Evolutionary conservation across 177 flowering plant species (phyloP).

Genomic region (Vitis hybrid): DNA sequence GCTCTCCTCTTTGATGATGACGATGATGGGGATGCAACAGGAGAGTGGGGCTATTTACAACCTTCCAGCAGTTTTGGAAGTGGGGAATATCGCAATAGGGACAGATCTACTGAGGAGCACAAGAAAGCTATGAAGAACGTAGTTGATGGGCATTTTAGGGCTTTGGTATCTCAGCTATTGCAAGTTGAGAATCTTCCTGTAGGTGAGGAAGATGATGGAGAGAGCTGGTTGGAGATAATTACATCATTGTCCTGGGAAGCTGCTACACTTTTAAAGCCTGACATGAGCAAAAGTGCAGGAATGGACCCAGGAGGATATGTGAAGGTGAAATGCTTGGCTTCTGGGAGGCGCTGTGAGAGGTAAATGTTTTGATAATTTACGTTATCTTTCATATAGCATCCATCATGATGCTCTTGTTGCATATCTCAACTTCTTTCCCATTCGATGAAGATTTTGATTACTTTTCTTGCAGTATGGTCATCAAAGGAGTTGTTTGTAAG

Average conservation of each 20-base stretch:
- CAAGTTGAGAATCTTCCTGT: conserved; percentile 82
- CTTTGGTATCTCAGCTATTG: conserved; percentile 87
- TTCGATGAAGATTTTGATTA: conserved; percentile 20
- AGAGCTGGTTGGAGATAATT: conserved; percentile 91
- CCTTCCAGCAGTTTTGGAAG: conserved; percentile 82
- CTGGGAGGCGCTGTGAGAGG: conserved; percentile 86
- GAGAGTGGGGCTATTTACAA: conserved; percentile 79
- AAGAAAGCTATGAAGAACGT: conserved; percentile 83
- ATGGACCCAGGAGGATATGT: conserved; percentile 99
- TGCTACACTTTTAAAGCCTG: conserved; percentile 91
- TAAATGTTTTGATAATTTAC: conserved; percentile 17
- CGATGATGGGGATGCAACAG: conserved; percentile 54
- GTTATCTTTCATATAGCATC: not conserved
- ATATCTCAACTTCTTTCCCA: not conserved
- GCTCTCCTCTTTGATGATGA: conserved; percentile 60
- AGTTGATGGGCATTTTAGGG: conserved; percentile 97
- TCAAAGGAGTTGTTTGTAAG: conserved; percentile 96
- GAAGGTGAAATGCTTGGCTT: conserved; percentile 91
- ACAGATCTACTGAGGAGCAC: conserved; percentile 81
- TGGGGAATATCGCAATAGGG: conserved; percentile 70
- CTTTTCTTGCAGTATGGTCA: conserved; percentile 58
- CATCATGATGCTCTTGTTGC: not conserved
- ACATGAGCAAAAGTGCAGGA: conserved; percentile 90
- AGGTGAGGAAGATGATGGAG: conserved; percentile 56
- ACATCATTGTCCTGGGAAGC: conserved; percentile 97